A percentile compares a stretch with the other conserved stretches of the same genome.
phyloP scores from a whole-genome alignment of 2,329 filamentous ascomycete species.

The Cytospora mali region DNA sequence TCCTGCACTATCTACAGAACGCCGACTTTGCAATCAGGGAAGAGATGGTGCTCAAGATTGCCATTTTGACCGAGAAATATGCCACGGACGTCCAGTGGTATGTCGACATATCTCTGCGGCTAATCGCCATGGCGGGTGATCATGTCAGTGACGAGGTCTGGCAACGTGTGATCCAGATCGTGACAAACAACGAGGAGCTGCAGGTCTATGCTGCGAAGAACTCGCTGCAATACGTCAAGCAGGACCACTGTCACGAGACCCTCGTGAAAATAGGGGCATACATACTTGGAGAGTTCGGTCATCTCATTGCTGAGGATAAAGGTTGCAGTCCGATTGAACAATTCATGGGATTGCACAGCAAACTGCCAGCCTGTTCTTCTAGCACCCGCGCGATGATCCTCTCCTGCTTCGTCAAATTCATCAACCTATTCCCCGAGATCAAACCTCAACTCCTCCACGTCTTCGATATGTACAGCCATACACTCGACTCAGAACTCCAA shows the following conservation, averaged over 20 bases:
- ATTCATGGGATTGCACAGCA: slow-evolving; percentile 87
- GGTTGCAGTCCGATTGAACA: slow-evolving; percentile 97
- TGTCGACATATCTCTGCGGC: slow-evolving; percentile 91
- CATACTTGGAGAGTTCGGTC: slow-evolving; percentile 93
- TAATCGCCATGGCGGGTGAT: slow-evolving; percentile 95
- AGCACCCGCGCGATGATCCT: slow-evolving; percentile 91
- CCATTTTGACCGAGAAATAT: slow-evolving; percentile 97
- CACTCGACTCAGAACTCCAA: slow-evolving; percentile 91
- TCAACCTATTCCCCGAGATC: slow-evolving; percentile 98
- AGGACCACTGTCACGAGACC: slow-evolving; percentile 93
- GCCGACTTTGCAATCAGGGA: slow-evolving; percentile 97
- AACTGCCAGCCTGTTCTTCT: slow-evolving; percentile 86
- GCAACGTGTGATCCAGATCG: slow-evolving; percentile 98
- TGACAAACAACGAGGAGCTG: slow-evolving; percentile 98
- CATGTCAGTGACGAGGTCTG: slow-evolving; percentile 99
- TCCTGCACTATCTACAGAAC: slow-evolving; percentile 91
- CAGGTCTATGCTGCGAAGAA: slow-evolving; percentile 96
- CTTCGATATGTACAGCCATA: slow-evolving; percentile 91
- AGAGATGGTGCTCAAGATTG: slow-evolving; percentile 99
- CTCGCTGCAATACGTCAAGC: slow-evolving; percentile 88
- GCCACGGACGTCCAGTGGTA: slow-evolving; percentile 99
- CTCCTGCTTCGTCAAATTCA: slow-evolving; percentile 95
- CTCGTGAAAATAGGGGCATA: slow-evolving; percentile 97
- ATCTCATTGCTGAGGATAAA: slow-evolving; percentile 88
- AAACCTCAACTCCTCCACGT: slow-evolving; percentile 91